Evolutionary conservation across 2,329 filamentous ascomycete genomes (phyloP), one percentile per base, ranked within the genome.

Genomic region (Penicillium concentricum): DNA sequence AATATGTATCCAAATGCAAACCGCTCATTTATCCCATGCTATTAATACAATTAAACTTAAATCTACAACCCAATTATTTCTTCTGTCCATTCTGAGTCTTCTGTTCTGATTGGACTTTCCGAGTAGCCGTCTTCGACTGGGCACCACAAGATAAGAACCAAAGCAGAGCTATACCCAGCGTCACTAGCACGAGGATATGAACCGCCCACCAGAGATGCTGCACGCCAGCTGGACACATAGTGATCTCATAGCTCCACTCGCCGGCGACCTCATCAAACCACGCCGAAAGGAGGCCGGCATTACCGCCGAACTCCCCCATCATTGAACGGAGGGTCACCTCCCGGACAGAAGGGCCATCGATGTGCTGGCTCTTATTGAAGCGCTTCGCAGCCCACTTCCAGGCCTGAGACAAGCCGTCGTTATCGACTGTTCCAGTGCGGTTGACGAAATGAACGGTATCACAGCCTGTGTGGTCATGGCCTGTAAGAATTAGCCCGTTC

Each of bases 241-340:
- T 80, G 65, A 94, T 94, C 65, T 93, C 90, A 63, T 90, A 90
- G 62, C 82, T 82, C 94, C 94, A 99, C 71, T 89, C 85, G 80
- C 63, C 66, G 2, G 64, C 59, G 2, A 81, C 78, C 54, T 83
- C 74, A 72, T 97, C 91, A 69, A 93, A 97, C 93, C 93, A 99
- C 0, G 90, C 82, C 60, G 89, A 94, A 39, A 99, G 76, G 41
- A 99, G 79, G 0, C 92, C 94, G 0, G 92, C 91, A 71, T 97
- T 94, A 20, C 94, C 94, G n/a, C 86, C 88, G 74, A 89, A 99
- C 55, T 90, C 90, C 54, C 94, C 94, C 94, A 99, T 99, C 92
- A 99, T 97, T 74, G 91, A 96, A 57, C 92, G 87, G 2, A 99
- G 89, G 0, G 94, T 99, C 62, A 97, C 86, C 75, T 99, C 94